Percentiles rank a stretch among this genome's conserved stretches.
phyloP scores from a whole-genome alignment of 495 filamentous ascomycete genomes.

The Annulohypoxylon bovei region DNA sequence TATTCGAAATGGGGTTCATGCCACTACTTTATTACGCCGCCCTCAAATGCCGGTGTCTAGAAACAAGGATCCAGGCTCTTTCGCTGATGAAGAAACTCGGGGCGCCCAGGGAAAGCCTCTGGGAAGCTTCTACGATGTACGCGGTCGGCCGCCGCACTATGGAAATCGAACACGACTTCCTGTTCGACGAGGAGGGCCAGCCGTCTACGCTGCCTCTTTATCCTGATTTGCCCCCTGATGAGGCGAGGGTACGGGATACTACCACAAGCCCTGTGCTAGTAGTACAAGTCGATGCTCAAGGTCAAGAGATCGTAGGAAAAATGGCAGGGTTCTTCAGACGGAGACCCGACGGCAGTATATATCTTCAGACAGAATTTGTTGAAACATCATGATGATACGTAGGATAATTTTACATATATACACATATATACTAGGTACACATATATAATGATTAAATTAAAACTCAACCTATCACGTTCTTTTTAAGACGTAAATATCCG shows the following conservation, averaged over 20 bases:
- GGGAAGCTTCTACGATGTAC: slow-evolving; percentile 52
- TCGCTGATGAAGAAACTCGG: slow-evolving; percentile 50
- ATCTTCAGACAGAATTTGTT: slow-evolving; percentile 38
- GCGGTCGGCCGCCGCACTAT: slow-evolving; percentile 29
- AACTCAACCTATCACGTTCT: not conserved
- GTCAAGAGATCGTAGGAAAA: slow-evolving; percentile 16
- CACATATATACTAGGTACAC: no score
- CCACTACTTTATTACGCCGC: slow-evolving; percentile 61
- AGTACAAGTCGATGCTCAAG: slow-evolving; percentile 9
- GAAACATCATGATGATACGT: not conserved
- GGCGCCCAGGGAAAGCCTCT: slow-evolving; percentile 50
- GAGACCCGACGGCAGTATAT: slow-evolving; percentile 28
- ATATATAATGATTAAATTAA: not conserved
- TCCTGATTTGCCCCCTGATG: slow-evolving; percentile 38
- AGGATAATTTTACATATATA: not conserved
- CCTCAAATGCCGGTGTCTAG: slow-evolving; percentile 59
- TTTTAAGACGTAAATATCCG: not conserved
- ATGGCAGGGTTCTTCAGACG: slow-evolving; percentile 39
- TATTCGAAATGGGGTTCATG: slow-evolving; percentile 62
- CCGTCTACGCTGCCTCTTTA: slow-evolving; percentile 12
- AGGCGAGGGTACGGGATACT: slow-evolving; percentile 36
- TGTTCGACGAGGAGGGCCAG: slow-evolving; percentile 19
- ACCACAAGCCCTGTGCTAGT: slow-evolving; percentile 11
- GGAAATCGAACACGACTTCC: slow-evolving; percentile 39
- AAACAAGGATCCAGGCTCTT: slow-evolving; percentile 56